Evolutionary conservation across 345 rosid genomes (phyloP), one percentile per base, ranked within the genome.

Genomic region (Gossypium bickii): DNA sequence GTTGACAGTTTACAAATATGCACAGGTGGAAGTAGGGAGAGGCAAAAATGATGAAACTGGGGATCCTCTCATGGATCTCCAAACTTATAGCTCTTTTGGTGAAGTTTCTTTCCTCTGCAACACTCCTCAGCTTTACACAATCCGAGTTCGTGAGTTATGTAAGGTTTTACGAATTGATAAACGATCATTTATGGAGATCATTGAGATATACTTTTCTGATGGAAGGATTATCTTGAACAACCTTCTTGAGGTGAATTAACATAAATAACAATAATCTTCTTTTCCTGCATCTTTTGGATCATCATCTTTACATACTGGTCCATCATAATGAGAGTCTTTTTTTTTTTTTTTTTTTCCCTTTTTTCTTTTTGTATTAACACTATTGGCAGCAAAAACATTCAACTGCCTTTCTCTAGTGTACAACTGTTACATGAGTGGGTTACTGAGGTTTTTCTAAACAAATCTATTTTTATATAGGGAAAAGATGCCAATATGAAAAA

Each of bases 21-120:
- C 52, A 64, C 83, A 93, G 97, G 93, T 86, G 70, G 97, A 82
- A 77, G 80, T 86, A 38, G 82, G 83, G 61, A 84, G 64, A 74
- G 84, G 76, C 71, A 86, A 79, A 71, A 75, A 80, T 73, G 88
- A 80, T 34, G 83, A 70, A 44, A 63, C 43, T 67, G 87, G 65
- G 47, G 80, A 73, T 74, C 24, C 74, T 70, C 73, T 74, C 13
- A 47, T n/a, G 60, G 53, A 9, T 57, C 81, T 82, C 24, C 81
- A 76, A 49, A 44, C 82, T 16, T 64, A 86, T 67, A 74, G 84
- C 66, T 86, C 96, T 2, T 86, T 92, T 76, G 94, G 97, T 10
- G 96, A 87, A 81, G 79, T 88, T 78, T 85, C 96, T 27, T 87
- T 93, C 68, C 86, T 92, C 11, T 89, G 93, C 85, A 90, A 87